These are phyloP conservation scores for Prunus dulcis DNA, from an alignment of 306 rosid genomes.

Conservation along the genomic window DNA sequence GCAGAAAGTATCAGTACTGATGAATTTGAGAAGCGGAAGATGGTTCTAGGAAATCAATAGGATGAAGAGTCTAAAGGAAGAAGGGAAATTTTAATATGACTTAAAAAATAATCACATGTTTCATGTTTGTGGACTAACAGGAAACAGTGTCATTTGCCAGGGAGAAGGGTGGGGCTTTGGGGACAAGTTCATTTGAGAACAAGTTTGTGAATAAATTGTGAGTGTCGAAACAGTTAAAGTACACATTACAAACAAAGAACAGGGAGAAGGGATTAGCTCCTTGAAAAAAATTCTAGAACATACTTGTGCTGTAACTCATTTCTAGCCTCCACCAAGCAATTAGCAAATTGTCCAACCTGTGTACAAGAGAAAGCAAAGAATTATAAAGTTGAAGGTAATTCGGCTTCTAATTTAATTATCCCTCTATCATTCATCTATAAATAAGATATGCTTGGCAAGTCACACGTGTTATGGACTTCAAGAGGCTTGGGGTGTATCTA, in stretches of 20 bases:
- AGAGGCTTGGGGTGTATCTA: neutral
- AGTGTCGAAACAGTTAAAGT: no score
- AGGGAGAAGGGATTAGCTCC: slow-evolving; percentile 16
- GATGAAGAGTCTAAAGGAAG: no score
- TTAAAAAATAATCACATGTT: neutral
- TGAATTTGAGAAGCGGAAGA: neutral
- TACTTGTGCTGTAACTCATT: slow-evolving; percentile 85
- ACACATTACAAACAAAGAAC: neutral
- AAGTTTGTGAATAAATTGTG: no score
- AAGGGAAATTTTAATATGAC: neutral
- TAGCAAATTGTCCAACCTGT: slow-evolving; percentile 86
- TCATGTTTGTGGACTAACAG: neutral
- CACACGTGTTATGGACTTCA: neutral
- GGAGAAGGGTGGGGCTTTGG: no score
- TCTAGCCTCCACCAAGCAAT: slow-evolving; percentile 72
- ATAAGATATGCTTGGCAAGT: neutral
- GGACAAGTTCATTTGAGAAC: no score
- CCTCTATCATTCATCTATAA: slow-evolving; percentile 15
- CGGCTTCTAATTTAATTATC: slow-evolving; percentile 6
- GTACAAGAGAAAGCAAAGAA: slow-evolving; percentile 16
- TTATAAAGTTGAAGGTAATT: slow-evolving; percentile 5
- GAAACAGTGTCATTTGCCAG: no score
- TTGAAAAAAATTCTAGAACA: slow-evolving; percentile 24
- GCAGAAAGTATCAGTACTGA: neutral
- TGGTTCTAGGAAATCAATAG: neutral